Evolutionary conservation across 257 asterid species (phyloP).

Genomic region (Haberlea rhodopensis): DNA sequence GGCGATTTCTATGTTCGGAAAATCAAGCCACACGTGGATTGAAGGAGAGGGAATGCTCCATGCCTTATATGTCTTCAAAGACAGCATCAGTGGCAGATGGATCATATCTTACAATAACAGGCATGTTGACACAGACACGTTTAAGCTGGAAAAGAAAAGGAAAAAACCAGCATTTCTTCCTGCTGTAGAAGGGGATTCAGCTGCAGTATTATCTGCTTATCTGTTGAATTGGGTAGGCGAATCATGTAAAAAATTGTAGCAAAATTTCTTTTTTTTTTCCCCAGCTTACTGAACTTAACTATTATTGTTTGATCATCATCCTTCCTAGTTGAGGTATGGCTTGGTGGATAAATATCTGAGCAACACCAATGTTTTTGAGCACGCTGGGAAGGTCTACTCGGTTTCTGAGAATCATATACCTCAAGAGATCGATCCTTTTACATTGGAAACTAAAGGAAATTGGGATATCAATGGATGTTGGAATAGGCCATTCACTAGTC

Average conservation of each 20-base stretch:
- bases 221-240: constrained; percentile 44
- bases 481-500: constrained; percentile 70
- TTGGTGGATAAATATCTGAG: constrained; percentile 42
- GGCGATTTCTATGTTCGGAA: constrained; percentile 38
- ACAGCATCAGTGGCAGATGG: constrained; percentile 27
- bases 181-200: constrained; percentile 47
- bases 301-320: neutral
- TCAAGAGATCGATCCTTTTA: constrained; percentile 48
- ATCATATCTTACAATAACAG: constrained; percentile 35
- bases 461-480: constrained; percentile 56
- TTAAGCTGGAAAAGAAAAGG: constrained; percentile 33
- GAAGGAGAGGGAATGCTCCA: constrained; percentile 65
- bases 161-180: constrained; percentile 43
- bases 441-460: constrained; percentile 28
- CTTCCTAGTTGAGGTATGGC: constrained; percentile 61
- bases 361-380: constrained; percentile 66
- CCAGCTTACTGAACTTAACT: too few relatives aligned
- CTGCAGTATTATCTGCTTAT: constrained; percentile 44
- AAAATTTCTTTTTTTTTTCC: too few relatives aligned
- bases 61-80: constrained; percentile 37
- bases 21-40: constrained; percentile 46
- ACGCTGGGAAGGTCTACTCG: constrained; percentile 55
- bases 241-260: too few relatives aligned
- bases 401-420: constrained; percentile 60
- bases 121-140: constrained; percentile 42